Evolutionary conservation across 1,139 yeast species (phyloP).

Genomic region (Kodamaea ohmeri): DNA sequence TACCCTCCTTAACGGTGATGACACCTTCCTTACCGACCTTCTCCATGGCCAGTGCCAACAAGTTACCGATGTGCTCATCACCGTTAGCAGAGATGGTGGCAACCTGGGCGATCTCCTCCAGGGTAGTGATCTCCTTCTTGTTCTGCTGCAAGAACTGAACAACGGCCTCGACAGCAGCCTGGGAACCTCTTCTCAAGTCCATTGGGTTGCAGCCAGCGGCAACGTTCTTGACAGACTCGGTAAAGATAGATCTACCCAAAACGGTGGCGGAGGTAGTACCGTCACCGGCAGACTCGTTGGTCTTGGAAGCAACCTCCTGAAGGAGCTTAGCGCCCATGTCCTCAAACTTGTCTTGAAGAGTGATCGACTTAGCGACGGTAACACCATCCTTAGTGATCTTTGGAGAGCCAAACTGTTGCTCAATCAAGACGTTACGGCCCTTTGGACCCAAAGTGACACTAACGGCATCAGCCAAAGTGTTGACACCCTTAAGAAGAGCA

Average conservation of each 20-base stretch:
- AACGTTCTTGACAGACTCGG: slow-evolving; percentile 96
- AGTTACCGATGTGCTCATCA: slow-evolving; percentile 88
- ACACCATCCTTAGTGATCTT: slow-evolving; percentile 99
- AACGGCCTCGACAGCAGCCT: slow-evolving; percentile 97
- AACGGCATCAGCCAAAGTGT: slow-evolving; percentile 94
- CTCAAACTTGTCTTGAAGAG: slow-evolving; percentile 89
- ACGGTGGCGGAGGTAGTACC: slow-evolving; percentile 99
- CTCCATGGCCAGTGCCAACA: slow-evolving; percentile 97
- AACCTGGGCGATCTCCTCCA: slow-evolving; percentile 97
- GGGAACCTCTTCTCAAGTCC: slow-evolving; percentile 98
- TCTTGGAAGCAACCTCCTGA: slow-evolving; percentile 97
- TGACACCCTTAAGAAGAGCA: slow-evolving; percentile 92
- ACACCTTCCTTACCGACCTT: slow-evolving; percentile 99
- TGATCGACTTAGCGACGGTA: slow-evolving; percentile 89
- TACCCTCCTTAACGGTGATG: slow-evolving; percentile 95
- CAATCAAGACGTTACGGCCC: slow-evolving; percentile 96
- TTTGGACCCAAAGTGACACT: slow-evolving; percentile 97
- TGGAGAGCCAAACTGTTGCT: slow-evolving; percentile 96
- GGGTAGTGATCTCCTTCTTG: slow-evolving; percentile 95
- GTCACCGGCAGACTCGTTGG: slow-evolving; percentile 98
- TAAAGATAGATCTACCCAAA: slow-evolving; percentile 93
- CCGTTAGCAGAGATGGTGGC: slow-evolving; percentile 99
- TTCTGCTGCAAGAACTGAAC: slow-evolving; percentile 83
- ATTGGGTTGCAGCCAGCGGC: slow-evolving; percentile 99
- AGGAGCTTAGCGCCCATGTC: slow-evolving; percentile 94